Evolutionary conservation across 2,329 filamentous ascomycete species (phyloP).

Genomic region (Grosmannia huntii): DNA sequence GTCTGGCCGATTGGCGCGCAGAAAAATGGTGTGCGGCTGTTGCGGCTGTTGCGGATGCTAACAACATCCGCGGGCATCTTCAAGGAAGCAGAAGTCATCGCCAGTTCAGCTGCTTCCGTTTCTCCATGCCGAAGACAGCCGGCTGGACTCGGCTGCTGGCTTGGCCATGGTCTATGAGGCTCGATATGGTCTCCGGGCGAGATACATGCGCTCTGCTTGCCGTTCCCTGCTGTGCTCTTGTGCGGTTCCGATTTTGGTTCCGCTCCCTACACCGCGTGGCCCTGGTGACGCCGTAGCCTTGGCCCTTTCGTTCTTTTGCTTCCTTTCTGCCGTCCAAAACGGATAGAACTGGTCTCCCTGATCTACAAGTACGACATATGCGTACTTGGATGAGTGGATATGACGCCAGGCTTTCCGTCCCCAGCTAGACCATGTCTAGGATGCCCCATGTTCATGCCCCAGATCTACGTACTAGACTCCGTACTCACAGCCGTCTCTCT

Average conservation of each 20-base stretch:
- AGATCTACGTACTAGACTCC: not conserved
- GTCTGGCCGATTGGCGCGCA: not conserved
- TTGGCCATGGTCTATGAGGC: too few species aligned
- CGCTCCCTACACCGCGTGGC: too few species aligned
- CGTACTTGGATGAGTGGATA: too few species aligned
- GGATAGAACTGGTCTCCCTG: not conserved
- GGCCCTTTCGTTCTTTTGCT: not conserved
- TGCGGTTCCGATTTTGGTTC: too few species aligned
- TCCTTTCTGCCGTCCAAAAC: not conserved
- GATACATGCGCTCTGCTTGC: too few species aligned
- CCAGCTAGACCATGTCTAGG: too few species aligned
- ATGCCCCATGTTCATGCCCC: not conserved
- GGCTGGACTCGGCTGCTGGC: too few species aligned
- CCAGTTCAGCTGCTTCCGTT: not conserved
- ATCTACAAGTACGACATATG: too few species aligned
- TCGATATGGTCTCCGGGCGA: too few species aligned
- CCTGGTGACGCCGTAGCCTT: too few species aligned
- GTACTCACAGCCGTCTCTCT: not conserved
- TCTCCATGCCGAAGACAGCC: not conserved
- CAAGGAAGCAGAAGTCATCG: not conserved
- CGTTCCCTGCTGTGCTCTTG: too few species aligned
- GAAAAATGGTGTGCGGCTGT: not conserved
- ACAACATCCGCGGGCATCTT: not conserved
- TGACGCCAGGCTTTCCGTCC: too few species aligned
- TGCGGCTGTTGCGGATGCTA: not conserved